Base-by-base conservation (phyloP, 2,329 filamentous ascomycete species). In the Fusarium drepaniforme region DNA sequence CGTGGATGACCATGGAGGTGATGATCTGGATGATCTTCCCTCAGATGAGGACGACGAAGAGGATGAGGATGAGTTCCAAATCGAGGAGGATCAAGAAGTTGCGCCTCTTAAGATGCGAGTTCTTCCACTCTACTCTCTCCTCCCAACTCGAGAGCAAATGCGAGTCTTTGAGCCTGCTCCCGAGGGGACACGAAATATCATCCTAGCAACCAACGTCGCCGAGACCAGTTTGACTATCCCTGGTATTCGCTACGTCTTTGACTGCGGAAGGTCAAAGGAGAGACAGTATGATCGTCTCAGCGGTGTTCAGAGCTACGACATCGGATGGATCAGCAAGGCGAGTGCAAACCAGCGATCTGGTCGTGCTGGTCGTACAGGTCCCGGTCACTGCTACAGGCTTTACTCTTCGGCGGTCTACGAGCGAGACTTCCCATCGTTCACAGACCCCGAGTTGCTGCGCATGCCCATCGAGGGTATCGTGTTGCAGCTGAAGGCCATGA, bases 221-320 rank as follows among this genome's bases (percentile, higher is more conserved):
- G 97, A 99, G 83, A 99, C 97, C 0, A 97, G 94, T 90, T 88
- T 99, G 81, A 99, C 97, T 1, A 99, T 99, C 67, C 96, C 97
- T 0, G 96, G 95, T 2, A 96, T 97, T 71, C 91, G 94, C 70
- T 99, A 98, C 80, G 97, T 99, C 11, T 98, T 99, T 73, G 96
- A 98, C 82, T 96, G 94, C 75, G 97, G 97, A 38, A 90, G 97
- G 60, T 93, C 94, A 40, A 99, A 99, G 83, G 96, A 98, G 82
- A 93, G 96, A 73, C 93, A 93, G 68, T 98, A 97, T 79, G 94
- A 98, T 81, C 89, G 91, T n/a, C 86, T 90, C 13, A 98, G 94
- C 11, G 96, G 96, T 5, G 96, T 99, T 1, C 97, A 99, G 82
- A 98, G 93, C 80, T 99, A 98, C 81, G 94, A 98, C 78, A 91